phyloP scores from a whole-genome alignment of 2,329 filamentous ascomycete species.

The Talaromyces sp. region DNA sequence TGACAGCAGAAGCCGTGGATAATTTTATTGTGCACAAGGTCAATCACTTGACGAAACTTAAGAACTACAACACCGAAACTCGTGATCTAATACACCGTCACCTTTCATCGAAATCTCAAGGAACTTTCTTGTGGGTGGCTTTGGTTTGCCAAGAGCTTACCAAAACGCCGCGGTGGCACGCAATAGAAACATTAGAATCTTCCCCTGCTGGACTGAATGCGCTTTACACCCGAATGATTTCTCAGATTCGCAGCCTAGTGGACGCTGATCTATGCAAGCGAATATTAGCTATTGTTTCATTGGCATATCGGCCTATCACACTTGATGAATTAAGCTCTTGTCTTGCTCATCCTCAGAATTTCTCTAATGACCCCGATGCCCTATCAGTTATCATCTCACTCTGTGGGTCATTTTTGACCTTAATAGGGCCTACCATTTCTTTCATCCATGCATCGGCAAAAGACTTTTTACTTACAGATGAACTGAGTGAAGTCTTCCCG shows the following conservation, averaged over 20 bases:
- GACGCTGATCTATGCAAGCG: constrained; percentile 15
- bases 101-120: constrained; percentile 33
- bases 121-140: constrained; percentile 46
- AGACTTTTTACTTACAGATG: not conserved
- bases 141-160: constrained; percentile 37
- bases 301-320: not conserved
- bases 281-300: constrained; percentile 3
- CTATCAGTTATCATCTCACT: no score
- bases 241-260: constrained; percentile 30
- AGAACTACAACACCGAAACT: not conserved
- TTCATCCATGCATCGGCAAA: not conserved
- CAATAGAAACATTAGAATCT: constrained; percentile 4
- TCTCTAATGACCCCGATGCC: no score
- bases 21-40: not conserved
- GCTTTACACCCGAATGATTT: constrained; percentile 29
- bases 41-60: not conserved
- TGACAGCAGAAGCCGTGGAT: not conserved
- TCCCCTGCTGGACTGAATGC: constrained; percentile 18
- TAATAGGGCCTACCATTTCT: not conserved
- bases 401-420: not conserved
- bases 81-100: constrained; percentile 16
- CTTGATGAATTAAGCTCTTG: not conserved
- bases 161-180: not conserved
- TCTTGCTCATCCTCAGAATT: no score
- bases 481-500: not conserved